Percentiles rank a stretch among this genome's conserved stretches.
These are phyloP conservation scores for Echeveria elegans DNA, from an alignment of 164 flowering plant genomes.

Conservation along the genomic window DNA sequence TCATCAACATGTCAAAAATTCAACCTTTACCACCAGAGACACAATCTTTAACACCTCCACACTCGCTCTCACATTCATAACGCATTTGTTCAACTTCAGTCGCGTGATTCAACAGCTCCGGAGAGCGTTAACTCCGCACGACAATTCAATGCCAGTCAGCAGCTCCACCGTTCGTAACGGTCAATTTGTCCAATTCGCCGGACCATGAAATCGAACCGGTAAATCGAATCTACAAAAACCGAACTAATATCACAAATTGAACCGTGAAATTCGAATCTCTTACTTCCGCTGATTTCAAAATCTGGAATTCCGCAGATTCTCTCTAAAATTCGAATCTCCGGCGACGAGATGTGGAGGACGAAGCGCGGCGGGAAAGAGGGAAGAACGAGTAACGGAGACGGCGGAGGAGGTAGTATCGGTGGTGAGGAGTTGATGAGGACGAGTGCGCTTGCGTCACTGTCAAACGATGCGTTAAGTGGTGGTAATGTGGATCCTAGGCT, in stretches of 20 bases:
- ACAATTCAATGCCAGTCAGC: neutral
- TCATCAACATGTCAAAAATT: neutral
- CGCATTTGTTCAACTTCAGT: neutral
- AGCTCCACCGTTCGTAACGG: neutral
- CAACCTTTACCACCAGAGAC: neutral
- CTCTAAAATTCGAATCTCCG: neutral
- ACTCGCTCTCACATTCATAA: neutral
- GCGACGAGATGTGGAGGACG: slow-evolving; percentile 27
- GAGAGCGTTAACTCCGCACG: slow-evolving; percentile 1
- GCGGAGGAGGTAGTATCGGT: slow-evolving; percentile 23
- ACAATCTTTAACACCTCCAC: neutral
- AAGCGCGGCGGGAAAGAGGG: slow-evolving; percentile 39
- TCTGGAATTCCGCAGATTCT: neutral
- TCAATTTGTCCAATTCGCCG: neutral
- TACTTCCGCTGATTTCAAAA: slow-evolving; percentile 5
- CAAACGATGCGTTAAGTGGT: slow-evolving; percentile 21
- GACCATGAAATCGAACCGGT: neutral
- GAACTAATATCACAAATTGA: neutral
- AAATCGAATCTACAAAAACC: neutral
- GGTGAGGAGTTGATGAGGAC: neutral
- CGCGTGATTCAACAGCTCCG: slow-evolving; percentile 5
- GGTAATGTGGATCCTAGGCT: slow-evolving; percentile 58
- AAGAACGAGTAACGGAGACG: slow-evolving; percentile 33
- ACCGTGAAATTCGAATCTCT: neutral
- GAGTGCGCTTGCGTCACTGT: slow-evolving; percentile 20